Percentiles rank a stretch among this genome's conserved stretches.
phyloP scores from a whole-genome alignment of 768 basidiomycete species.

The Chalciporus sphaerocephalus region DNA sequence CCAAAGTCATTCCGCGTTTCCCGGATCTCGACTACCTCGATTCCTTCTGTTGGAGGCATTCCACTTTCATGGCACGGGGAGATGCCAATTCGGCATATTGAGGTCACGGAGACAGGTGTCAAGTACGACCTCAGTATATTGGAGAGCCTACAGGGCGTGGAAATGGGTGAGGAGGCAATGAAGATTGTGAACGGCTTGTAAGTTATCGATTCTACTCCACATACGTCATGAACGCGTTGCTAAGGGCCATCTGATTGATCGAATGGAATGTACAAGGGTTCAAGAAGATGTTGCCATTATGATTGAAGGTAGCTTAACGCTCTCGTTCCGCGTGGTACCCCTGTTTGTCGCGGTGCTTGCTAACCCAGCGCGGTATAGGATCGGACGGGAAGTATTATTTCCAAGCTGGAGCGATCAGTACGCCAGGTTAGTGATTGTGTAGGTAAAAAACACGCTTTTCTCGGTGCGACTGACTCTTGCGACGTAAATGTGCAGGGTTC shows the following conservation, averaged over 20 bases:
- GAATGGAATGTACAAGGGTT: constrained; percentile 32
- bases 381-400: constrained; percentile 69
- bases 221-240: not conserved
- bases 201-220: constrained; percentile 26
- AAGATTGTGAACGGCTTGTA: constrained; percentile 59
- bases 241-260: constrained; percentile 2
- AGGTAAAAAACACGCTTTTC: not conserved
- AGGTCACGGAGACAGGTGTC: constrained; percentile 44
- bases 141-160: constrained; percentile 14
- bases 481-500: constrained; percentile 46
- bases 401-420: constrained; percentile 65
- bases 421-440: constrained; percentile 46
- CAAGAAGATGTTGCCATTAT: constrained; percentile 58
- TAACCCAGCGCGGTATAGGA: constrained; percentile 37
- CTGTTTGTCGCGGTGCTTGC: constrained; percentile 14
- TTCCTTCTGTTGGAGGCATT: constrained; percentile 21
- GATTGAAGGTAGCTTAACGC: constrained; percentile 46
- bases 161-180: constrained; percentile 49
- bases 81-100: constrained; percentile 48
- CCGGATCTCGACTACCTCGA: constrained; percentile 26
- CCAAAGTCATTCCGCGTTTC: constrained; percentile 51
- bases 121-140: constrained; percentile 47
- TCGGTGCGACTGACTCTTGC: not conserved
- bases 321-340: constrained; percentile 5
- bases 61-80: constrained; percentile 39